phyloP scores from a whole-genome alignment of 306 rosid species.

The Chamaecrista fasciculata region DNA sequence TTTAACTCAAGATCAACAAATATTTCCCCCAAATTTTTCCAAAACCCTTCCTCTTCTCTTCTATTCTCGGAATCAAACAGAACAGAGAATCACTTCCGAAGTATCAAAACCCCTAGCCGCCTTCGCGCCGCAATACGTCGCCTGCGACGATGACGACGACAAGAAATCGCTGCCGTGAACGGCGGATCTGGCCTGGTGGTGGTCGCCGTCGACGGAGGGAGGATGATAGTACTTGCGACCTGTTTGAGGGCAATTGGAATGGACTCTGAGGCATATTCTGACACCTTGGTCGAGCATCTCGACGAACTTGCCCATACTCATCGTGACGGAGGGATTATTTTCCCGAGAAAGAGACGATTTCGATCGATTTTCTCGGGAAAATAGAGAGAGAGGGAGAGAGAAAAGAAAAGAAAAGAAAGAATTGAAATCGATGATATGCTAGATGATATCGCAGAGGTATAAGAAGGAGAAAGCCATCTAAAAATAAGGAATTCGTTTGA shows the following conservation, averaged over 20 bases:
- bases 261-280: conserved; percentile 45
- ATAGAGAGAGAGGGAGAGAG: not conserved
- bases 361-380: not conserved
- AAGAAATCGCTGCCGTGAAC: not conserved
- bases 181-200: not conserved
- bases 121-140: not conserved
- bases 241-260: conserved; percentile 59
- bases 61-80: conserved; percentile 44
- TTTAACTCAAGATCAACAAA: too few relatives aligned
- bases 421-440: not conserved
- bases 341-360: not conserved
- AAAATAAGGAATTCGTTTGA: too few relatives aligned
- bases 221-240: conserved; percentile 68
- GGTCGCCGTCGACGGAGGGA: conserved; percentile 33
- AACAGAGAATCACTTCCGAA: conserved; percentile 46
- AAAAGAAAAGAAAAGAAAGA: too few relatives aligned
- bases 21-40: not conserved
- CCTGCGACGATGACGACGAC: not conserved
- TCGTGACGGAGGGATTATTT: not conserved
- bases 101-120: conserved; percentile 11
- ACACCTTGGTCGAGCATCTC: conserved; percentile 56
- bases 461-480: not conserved
- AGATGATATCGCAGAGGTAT: not conserved
- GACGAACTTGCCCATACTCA: conserved; percentile 47
- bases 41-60: not conserved